phyloP scores from a whole-genome alignment of 768 basidiomycete genomes.

The Leccinum boreale region DNA sequence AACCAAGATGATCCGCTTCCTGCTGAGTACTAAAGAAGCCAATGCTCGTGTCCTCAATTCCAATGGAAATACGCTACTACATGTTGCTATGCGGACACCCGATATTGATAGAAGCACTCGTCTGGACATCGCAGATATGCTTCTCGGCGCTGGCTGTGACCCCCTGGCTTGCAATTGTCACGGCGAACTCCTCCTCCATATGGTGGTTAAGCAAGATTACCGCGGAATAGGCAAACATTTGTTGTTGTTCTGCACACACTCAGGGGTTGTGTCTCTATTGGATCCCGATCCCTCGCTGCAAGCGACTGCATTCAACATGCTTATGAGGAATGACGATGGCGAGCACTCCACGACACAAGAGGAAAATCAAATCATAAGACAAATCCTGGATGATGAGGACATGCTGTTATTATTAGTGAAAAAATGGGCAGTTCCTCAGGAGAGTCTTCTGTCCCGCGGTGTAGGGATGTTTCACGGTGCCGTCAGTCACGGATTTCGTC shows the following conservation, averaged over 20 bases:
- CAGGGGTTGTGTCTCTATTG: neutral
- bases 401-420: too few species aligned
- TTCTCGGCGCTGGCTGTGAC: neutral
- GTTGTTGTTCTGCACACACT: neutral
- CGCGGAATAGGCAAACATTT: neutral
- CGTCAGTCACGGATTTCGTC: neutral
- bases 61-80: neutral
- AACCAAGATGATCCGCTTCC: neutral
- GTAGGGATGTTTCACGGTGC: neutral
- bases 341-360: too few species aligned
- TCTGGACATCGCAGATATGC: neutral
- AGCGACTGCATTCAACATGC: too few species aligned
- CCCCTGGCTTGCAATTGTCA: neutral
- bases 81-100: neutral
- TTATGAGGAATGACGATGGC: too few species aligned
- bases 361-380: too few species aligned
- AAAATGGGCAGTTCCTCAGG: too few species aligned
- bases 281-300: too few species aligned
- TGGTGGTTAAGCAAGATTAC: neutral
- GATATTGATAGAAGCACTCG: neutral
- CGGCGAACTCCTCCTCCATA: neutral
- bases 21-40: neutral
- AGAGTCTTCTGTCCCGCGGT: too few species aligned
- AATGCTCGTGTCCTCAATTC: neutral
- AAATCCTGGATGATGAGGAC: too few species aligned